These are phyloP conservation scores for Blastobotrys aristatus DNA, from an alignment of 1,139 yeast genomes.

Conservation along the genomic window DNA sequence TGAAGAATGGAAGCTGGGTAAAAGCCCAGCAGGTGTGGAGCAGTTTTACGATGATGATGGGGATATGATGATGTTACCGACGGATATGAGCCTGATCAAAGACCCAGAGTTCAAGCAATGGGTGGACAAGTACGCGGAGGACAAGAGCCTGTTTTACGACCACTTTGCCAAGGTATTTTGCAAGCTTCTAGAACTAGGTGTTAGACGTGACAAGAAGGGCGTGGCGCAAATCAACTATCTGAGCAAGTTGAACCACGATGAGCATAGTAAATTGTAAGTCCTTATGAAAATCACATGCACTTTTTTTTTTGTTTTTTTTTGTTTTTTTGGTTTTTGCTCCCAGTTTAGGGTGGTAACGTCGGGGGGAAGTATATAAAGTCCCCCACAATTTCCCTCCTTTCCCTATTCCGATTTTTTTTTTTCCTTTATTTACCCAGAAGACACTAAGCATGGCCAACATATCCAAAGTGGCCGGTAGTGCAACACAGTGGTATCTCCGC, in stretches of 20 bases:
- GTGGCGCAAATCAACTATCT: slow-evolving; percentile 30
- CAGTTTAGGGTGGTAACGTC: background rate
- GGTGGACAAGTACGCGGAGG: slow-evolving; percentile 52
- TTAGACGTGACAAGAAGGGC: slow-evolving; percentile 35
- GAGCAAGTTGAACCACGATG: slow-evolving; percentile 23
- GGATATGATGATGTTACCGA: slow-evolving; percentile 53
- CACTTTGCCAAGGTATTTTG: slow-evolving; percentile 52
- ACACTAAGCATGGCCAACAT: slow-evolving; percentile 16
- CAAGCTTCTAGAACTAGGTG: slow-evolving; percentile 57
- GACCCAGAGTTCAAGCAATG: slow-evolving; percentile 47
- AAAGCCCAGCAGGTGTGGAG: slow-evolving; percentile 47
- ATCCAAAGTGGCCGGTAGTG: slow-evolving; percentile 19
- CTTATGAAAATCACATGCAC: background rate
- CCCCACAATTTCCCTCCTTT: background rate
- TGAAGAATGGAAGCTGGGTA: slow-evolving; percentile 71
- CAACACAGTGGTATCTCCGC: slow-evolving; percentile 20
- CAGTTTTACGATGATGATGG: slow-evolving; percentile 76
- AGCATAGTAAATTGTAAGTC: slow-evolving; percentile 22
- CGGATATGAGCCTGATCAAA: slow-evolving; percentile 52
- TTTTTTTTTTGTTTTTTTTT: background rate
- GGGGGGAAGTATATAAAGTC: background rate
- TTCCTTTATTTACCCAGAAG: background rate
- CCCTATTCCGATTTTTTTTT: background rate
- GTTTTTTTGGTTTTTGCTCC: background rate
- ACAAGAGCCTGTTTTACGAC: slow-evolving; percentile 45